A percentile compares a stretch with the other conserved stretches of the same genome.
Evolutionary conservation across 805 yeast species (phyloP).

Genomic region (Kuraishia floccosa): DNA sequence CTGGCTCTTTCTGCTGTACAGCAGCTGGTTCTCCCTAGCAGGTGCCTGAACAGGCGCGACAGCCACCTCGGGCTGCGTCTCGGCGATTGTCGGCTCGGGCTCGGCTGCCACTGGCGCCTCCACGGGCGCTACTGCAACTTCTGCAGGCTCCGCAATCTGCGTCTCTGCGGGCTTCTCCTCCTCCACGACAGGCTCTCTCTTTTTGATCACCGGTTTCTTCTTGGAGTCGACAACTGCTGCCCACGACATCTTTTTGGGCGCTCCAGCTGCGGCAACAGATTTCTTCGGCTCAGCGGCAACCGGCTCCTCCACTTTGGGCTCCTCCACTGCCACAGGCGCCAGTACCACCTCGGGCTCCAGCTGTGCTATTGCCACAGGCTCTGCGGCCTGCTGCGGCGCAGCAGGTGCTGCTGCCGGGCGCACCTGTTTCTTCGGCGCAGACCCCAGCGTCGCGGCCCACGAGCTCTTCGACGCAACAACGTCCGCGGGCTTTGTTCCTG

Average conservation of each 20-base stretch:
- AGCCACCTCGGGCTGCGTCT: constrained; percentile 2
- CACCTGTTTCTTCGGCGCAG: background rate
- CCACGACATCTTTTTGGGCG: constrained; percentile 4
- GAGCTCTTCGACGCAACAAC: too few species aligned
- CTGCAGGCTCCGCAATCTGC: constrained; percentile 1
- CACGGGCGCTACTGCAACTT: constrained; percentile 4
- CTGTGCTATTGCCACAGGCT: background rate
- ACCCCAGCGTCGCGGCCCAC: too few species aligned
- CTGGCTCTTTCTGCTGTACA: constrained; percentile 4
- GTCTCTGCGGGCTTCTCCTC: constrained; percentile 6
- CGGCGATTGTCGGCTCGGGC: constrained; percentile 2
- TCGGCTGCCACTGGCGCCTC: constrained; percentile 2
- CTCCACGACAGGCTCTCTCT: background rate
- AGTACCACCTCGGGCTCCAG: background rate
- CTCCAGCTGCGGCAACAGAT: constrained; percentile 4
- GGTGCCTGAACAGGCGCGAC: constrained; percentile 3
- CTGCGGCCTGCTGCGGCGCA: constrained; percentile 1
- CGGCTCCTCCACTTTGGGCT: constrained; percentile 7
- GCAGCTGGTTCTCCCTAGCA: constrained; percentile 2
- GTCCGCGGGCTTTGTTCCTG: background rate
- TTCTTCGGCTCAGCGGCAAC: constrained; percentile 2
- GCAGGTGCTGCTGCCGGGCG: background rate
- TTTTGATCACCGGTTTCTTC: constrained; percentile 4
- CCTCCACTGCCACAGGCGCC: constrained; percentile 2
- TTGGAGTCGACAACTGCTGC: constrained; percentile 6